These are phyloP conservation scores for Saccharomycopsis selenospora DNA, from an alignment of 805 yeast species.

Conservation along the genomic window DNA sequence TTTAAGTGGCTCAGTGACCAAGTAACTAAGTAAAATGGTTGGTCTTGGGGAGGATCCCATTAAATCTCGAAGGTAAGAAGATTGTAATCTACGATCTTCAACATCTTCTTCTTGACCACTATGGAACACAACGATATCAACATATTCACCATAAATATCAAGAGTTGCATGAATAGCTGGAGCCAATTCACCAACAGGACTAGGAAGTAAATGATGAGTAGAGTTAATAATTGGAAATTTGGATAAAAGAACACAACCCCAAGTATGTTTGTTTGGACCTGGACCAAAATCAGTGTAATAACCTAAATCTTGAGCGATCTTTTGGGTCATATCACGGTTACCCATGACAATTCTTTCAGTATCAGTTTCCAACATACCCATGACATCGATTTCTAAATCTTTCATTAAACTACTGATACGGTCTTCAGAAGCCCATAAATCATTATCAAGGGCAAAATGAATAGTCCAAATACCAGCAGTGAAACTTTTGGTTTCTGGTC, in stretches of 20 bases:
- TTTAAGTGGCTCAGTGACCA: conserved; percentile 78
- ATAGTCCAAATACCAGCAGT: conserved; percentile 98
- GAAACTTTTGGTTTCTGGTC: conserved; percentile 59
- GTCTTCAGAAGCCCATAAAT: conserved; percentile 94
- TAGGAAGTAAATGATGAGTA: conserved; percentile 85
- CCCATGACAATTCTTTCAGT: conserved; percentile 94
- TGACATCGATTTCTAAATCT: conserved; percentile 85
- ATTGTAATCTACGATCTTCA: conserved; percentile 86
- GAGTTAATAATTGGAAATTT: conserved; percentile 91
- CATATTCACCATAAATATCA: conserved; percentile 77
- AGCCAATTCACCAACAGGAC: conserved; percentile 96
- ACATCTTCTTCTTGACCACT: conserved; percentile 97
- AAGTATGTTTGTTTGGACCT: conserved; percentile 94
- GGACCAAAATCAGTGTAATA: conserved; percentile 98
- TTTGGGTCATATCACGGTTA: conserved; percentile 87
- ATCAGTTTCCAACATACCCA: conserved; percentile 88
- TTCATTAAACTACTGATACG: conserved; percentile 77
- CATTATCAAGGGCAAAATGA: conserved; percentile 95
- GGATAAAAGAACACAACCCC: conserved; percentile 93
- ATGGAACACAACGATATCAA: conserved; percentile 95
- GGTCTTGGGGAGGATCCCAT: conserved; percentile 84
- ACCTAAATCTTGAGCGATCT: conserved; percentile 83
- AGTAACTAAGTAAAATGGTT: conserved; percentile 77
- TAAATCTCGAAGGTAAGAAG: conserved; percentile 62
- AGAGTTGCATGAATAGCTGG: conserved; percentile 97